These are phyloP conservation scores for Pachysandra terminalis DNA, from an alignment of 164 flowering plant species.

Conservation along the genomic window DNA sequence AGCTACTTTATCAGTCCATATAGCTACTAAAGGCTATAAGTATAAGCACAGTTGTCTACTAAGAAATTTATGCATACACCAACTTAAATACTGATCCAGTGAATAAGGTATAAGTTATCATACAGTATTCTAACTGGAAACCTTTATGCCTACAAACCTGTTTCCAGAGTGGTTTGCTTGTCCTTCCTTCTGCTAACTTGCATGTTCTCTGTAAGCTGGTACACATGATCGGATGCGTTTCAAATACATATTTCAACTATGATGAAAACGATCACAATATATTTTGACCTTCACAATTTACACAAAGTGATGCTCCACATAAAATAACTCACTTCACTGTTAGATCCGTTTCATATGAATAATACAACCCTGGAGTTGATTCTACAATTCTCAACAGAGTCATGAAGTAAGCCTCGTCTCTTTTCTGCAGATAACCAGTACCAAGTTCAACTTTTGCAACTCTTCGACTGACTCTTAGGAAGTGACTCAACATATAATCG, in stretches of 20 bases:
- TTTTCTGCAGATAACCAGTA: slow-evolving; percentile 52
- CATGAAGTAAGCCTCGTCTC: slow-evolving; percentile 88
- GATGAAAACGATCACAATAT: background rate
- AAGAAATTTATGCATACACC: background rate
- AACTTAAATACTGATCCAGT: background rate
- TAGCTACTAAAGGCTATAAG: background rate
- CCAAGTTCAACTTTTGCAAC: background rate
- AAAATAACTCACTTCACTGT: slow-evolving; percentile 53
- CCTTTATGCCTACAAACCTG: slow-evolving; percentile 47
- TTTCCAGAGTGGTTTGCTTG: slow-evolving; percentile 81
- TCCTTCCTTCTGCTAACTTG: slow-evolving; percentile 71
- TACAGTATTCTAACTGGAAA: background rate
- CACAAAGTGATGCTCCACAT: background rate
- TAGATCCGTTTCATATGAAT: slow-evolving; percentile 85
- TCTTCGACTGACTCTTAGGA: background rate
- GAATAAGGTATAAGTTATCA: background rate
- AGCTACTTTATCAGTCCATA: background rate
- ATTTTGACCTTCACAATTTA: background rate
- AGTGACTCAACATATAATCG: background rate
- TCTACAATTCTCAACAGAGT: slow-evolving; percentile 73
- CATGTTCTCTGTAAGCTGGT: slow-evolving; percentile 77
- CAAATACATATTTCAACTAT: slow-evolving; percentile 8
- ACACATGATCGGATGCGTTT: slow-evolving; percentile 25
- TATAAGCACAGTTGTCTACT: background rate
- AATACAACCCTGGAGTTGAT: slow-evolving; percentile 90